phyloP scores from a whole-genome alignment of 2,329 filamentous ascomycete genomes.

The Aspergillus sp. region DNA sequence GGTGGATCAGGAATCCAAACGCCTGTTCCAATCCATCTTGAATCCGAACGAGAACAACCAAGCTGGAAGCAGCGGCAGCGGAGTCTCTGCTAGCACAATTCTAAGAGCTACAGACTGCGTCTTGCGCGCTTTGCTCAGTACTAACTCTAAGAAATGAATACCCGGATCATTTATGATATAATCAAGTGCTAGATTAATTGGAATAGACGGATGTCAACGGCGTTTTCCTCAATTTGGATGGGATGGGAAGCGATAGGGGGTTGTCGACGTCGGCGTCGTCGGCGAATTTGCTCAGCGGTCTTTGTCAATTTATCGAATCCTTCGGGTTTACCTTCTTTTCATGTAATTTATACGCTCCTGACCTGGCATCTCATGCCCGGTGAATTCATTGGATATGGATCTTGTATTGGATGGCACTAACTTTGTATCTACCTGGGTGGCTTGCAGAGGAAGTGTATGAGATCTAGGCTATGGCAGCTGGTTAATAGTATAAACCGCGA shows the following conservation, averaged over 20 bases:
- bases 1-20: conserved; percentile 41
- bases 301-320: background rate
- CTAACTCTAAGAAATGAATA: background rate
- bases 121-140: conserved; percentile 34
- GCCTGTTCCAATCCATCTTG: conserved; percentile 40
- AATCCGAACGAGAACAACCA: conserved; percentile 19
- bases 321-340: background rate
- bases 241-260: background rate
- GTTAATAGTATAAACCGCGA: too few relatives aligned
- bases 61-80: conserved; percentile 14
- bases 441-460: too few relatives aligned
- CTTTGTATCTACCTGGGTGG: background rate
- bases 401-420: background rate
- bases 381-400: background rate
- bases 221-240: background rate
- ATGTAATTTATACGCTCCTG: background rate
- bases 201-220: background rate
- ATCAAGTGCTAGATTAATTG: background rate
- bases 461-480: too few relatives aligned
- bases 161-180: background rate
- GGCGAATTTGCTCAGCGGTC: background rate
- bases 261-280: background rate
- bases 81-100: conserved; percentile 30
- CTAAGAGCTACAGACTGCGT: conserved; percentile 40
- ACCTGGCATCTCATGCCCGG: background rate